A percentile compares a stretch with the other conserved stretches of the same genome.
phyloP scores from a whole-genome alignment of 2,329 filamentous ascomycete species.

The Gaeumannomyces sp. region DNA sequence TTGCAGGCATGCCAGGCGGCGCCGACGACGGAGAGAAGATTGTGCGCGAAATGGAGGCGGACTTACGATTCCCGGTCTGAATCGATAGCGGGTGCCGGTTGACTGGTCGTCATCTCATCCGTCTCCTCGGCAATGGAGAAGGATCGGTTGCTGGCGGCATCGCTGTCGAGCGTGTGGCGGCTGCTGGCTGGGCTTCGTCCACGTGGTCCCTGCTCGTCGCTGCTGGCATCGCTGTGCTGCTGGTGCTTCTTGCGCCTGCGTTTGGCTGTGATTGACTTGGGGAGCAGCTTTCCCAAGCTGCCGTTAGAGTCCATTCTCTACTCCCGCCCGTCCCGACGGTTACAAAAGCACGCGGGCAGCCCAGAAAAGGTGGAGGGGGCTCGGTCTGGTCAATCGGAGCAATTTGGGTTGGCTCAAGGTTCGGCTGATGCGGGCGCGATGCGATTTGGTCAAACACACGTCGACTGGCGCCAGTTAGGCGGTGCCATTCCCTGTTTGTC shows the following conservation, averaged over 20 bases:
- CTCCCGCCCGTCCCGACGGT: constrained; percentile 2
- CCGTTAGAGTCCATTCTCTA: constrained; percentile 6
- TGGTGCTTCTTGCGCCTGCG: constrained; percentile 42
- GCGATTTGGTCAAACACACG: not conserved
- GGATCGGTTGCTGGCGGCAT: constrained; percentile 21
- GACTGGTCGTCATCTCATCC: constrained; percentile 6
- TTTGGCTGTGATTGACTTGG: constrained; percentile 44
- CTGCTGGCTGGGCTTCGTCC: constrained; percentile 28
- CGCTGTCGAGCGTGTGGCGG: constrained; percentile 33
- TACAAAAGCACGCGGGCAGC: not conserved
- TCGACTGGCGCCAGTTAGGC: not conserved
- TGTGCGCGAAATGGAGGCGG: constrained; percentile 7
- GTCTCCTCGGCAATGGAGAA: constrained; percentile 19
- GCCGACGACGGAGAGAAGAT: not conserved
- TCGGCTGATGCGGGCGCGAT: not conserved
- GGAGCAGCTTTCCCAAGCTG: constrained; percentile 45
- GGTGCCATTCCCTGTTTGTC: not conserved
- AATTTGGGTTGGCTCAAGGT: not conserved
- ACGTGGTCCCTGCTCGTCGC: constrained; percentile 22
- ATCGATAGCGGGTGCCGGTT: constrained; percentile 26
- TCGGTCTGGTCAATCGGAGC: not conserved
- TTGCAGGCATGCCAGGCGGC: no score
- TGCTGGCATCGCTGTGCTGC: constrained; percentile 30
- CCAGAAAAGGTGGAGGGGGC: not conserved
- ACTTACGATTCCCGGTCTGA: constrained; percentile 27